phyloP scores from a whole-genome alignment of 73 alveolate species.

The Diophrys appendiculata region DNA sequence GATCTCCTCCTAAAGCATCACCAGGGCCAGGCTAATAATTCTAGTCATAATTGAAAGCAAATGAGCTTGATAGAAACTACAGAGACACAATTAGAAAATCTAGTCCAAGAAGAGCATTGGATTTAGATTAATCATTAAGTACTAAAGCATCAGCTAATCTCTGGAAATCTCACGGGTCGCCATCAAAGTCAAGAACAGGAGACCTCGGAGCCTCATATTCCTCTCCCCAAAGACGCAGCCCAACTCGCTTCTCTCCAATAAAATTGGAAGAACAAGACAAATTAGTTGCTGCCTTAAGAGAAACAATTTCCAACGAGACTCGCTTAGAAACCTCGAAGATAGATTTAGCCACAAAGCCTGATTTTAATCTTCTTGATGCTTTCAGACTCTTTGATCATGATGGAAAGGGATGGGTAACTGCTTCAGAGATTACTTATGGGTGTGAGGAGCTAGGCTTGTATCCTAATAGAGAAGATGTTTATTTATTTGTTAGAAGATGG shows the following conservation, averaged over 20 bases:
- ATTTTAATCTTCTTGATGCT: constrained; percentile 88
- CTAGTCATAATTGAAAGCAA: no score
- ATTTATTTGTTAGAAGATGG: constrained; percentile 32
- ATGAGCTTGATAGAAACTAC: no score
- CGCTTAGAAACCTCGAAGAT: constrained; percentile 69
- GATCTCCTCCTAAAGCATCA: background rate
- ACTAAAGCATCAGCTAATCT: no score
- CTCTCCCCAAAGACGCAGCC: no score
- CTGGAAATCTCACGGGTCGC: no score
- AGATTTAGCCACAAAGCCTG: constrained; percentile 64
- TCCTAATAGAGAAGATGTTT: constrained; percentile 35
- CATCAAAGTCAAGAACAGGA: no score
- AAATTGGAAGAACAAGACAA: background rate
- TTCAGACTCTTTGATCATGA: constrained; percentile 77
- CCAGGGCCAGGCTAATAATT: background rate
- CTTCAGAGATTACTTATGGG: constrained; percentile 67
- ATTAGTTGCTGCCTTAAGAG: background rate
- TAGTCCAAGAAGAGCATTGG: no score
- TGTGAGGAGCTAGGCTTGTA: constrained; percentile 42
- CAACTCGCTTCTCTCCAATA: no score
- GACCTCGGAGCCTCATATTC: no score
- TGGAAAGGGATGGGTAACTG: constrained; percentile 64
- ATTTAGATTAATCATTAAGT: no score
- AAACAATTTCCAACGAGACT: constrained; percentile 50
- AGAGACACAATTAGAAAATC: no score